These are phyloP conservation scores for Tylopilus subfusipes DNA, from an alignment of 768 basidiomycete genomes.

Conservation along the genomic window DNA sequence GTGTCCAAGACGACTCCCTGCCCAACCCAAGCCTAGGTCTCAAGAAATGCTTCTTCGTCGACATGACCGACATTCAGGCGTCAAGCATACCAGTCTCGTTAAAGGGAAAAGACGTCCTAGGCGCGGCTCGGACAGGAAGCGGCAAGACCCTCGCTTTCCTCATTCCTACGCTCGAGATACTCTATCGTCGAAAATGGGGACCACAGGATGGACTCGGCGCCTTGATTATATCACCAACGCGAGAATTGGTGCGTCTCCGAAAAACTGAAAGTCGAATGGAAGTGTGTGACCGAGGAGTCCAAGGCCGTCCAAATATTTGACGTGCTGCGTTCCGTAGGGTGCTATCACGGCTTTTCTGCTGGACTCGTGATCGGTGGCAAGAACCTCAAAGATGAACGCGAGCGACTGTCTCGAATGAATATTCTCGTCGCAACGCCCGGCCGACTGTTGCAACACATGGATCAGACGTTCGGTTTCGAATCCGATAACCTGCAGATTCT, in stretches of 20 bases:
- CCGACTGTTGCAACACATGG: conserved; percentile 93
- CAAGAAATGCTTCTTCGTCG: conserved; percentile 79
- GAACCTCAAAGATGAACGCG: conserved; percentile 88
- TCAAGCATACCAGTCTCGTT: conserved; percentile 57
- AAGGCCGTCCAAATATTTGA: conserved; percentile 99
- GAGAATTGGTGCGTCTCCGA: conserved; percentile 71
- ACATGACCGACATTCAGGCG: conserved; percentile 81
- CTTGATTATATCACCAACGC: conserved; percentile 88
- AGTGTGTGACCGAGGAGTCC: background rate
- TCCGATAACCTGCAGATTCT: conserved; percentile 87
- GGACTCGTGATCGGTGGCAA: conserved; percentile 97
- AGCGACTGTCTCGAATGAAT: conserved; percentile 89
- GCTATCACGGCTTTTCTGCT: conserved; percentile 88
- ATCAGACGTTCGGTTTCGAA: conserved; percentile 95
- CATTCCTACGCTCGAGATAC: conserved; percentile 60
- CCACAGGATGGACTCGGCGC: conserved; percentile 79
- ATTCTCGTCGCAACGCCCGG: conserved; percentile 98
- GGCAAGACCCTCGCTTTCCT: conserved; percentile 76
- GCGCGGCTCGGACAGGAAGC: conserved; percentile 67
- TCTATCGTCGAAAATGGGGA: conserved; percentile 67
- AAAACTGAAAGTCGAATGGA: background rate
- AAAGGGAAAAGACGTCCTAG: conserved; percentile 63
- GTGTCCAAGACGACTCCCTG: background rate
- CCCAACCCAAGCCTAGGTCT: conserved; percentile 50
- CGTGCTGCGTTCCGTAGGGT: conserved; percentile 89